Conservation (phyloP, 495 filamentous ascomycete genomes). For the Parmelia sp. region DNA sequence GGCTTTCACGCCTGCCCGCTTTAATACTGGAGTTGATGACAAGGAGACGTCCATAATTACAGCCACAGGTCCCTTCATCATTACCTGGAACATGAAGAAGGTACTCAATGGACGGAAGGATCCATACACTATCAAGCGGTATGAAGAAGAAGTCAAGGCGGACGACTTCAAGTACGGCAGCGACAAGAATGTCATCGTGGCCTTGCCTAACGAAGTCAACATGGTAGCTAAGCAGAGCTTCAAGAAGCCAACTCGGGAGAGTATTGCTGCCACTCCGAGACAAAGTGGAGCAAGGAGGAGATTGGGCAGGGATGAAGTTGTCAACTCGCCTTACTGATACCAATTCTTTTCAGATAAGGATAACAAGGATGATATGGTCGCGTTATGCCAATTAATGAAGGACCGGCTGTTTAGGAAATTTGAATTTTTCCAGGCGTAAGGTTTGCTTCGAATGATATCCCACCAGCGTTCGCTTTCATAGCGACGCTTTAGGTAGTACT, state of each 20-base stretch:
- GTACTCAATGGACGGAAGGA: conserved; percentile 69
- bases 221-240: conserved; percentile 85
- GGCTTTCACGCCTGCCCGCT: conserved; percentile 82
- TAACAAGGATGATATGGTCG: not conserved
- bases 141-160: conserved; percentile 91
- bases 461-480: conserved; percentile 8
- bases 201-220: conserved; percentile 92
- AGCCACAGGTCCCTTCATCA: conserved; percentile 93
- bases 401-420: not conserved
- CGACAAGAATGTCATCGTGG: conserved; percentile 97
- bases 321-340: conserved; percentile 72
- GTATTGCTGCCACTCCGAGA: conserved; percentile 62
- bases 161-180: conserved; percentile 97
- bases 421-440: conserved; percentile 3
- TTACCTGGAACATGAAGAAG: conserved; percentile 94
- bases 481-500: conserved; percentile 4
- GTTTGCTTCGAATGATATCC: conserved; percentile 11
- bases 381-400: not conserved
- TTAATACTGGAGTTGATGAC: conserved; percentile 80
- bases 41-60: conserved; percentile 90
- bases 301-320: conserved; percentile 68
- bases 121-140: conserved; percentile 93
- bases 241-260: conserved; percentile 85
- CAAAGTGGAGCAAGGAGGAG: conserved; percentile 42
- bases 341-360: not conserved